These are phyloP conservation scores for Talaromyces sp. DNA, from an alignment of 2,329 filamentous ascomycete species.

Conservation along the genomic window DNA sequence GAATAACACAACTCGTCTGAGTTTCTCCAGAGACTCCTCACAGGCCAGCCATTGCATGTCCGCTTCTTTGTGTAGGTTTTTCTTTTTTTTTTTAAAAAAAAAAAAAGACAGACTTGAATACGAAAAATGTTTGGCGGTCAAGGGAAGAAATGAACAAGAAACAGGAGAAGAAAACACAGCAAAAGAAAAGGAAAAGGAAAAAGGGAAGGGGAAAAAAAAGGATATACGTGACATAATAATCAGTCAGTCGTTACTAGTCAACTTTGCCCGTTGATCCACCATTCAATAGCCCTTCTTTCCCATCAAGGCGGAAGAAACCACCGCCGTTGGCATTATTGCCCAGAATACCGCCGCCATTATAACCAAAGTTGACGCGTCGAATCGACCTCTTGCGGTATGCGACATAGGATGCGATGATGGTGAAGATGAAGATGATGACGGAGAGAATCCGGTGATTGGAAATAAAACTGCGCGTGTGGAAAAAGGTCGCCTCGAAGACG, in stretches of 20 bases:
- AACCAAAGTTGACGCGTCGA: slow-evolving; percentile 1
- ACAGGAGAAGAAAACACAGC: slow-evolving; percentile 1
- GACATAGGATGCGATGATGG: slow-evolving; percentile 28
- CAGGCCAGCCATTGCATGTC: not conserved
- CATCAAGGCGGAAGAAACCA: slow-evolving; percentile 46
- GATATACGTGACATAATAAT: slow-evolving; percentile 1
- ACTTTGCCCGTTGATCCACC: slow-evolving; percentile 43
- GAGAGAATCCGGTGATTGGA: slow-evolving; percentile 42
- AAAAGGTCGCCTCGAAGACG: slow-evolving; percentile 43
- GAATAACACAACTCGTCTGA: not conserved
- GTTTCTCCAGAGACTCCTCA: not conserved
- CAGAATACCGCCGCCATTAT: slow-evolving; percentile 9
- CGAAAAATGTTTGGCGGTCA: not conserved
- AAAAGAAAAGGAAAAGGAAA: slow-evolving; percentile 1
- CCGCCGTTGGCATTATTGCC: slow-evolving; percentile 34
- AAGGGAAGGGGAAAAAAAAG: slow-evolving; percentile 7
- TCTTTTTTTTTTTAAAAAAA: not conserved
- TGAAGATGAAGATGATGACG: slow-evolving; percentile 32
- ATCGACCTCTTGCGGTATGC: slow-evolving; percentile 1
- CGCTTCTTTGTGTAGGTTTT: not conserved
- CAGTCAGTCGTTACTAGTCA: slow-evolving; percentile 30
- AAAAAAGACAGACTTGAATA: not conserved
- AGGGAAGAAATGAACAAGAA: not conserved
- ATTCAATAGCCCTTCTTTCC: slow-evolving; percentile 44
- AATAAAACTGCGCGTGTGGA: slow-evolving; percentile 40